Base-by-base conservation (phyloP, 805 yeast genomes). In the Jamesozyma hellenica region DNA sequence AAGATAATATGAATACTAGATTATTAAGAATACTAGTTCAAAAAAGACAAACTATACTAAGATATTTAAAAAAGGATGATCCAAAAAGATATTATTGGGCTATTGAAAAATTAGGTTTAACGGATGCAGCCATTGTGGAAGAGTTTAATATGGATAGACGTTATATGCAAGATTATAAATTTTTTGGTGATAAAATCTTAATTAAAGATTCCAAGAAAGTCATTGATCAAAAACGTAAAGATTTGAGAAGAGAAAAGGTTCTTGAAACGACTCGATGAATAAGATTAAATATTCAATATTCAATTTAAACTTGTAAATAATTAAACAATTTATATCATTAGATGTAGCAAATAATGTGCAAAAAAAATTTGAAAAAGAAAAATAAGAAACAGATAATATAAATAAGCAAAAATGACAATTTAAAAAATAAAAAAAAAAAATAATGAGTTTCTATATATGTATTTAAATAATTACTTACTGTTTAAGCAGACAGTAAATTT, bases 71-170 rank as follows among this genome's bases (percentile, higher is more conserved):
- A 61, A 75, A 73, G 55, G 82, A 75, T 55, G 66, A 85, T 47
- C 86, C 96, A 13, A 74, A 84, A 59, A 73, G 79, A 52, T 90
- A 92, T 66, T 85, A 73, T 62, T 79, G 86, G 79, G 71, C 94
- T 34, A 77, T 90, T 45, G 82, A 82, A 52, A 87, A 86, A 62
- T 68, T 90, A 40, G 98, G 97, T 1, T 70, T 90, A 46, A 77
- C 82, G 31, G 97, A 90, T 62, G 79, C 72, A 42, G 79, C 79
- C 25, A 78, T 87, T 18, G 74, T 74, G 40, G 68, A 73, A 54
- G 96, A 88, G 67, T 90, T 90, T 67, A 77, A 75, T 60, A 72
- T 84, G 77, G 83, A 78, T 51, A 78, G 70, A 60, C 75, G 74
- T 53, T 83, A 83, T 65, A 74, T 82, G 75, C 83, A 83, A 61